Evolutionary conservation across 805 yeast genomes (phyloP).

Genomic region (Kodamaea kakaduensis): DNA sequence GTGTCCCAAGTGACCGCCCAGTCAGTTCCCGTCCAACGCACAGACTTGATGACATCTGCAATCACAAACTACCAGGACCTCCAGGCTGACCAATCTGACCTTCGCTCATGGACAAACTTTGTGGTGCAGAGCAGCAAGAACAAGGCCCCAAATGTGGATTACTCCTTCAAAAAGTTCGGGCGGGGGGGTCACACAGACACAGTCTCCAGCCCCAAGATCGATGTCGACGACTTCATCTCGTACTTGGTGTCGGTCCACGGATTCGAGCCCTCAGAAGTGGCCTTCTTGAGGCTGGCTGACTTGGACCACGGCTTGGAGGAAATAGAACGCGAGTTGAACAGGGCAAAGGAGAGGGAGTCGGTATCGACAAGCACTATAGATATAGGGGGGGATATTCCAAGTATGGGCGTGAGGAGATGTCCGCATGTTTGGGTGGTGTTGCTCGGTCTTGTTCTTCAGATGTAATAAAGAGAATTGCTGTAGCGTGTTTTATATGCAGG

Average conservation of each 20-base stretch:
- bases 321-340: slow-evolving; percentile 34
- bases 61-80: slow-evolving; percentile 27
- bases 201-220: slow-evolving; percentile 11
- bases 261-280: slow-evolving; percentile 24
- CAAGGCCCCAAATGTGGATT: slow-evolving; percentile 9
- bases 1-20: slow-evolving; percentile 7
- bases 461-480: not conserved
- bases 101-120: slow-evolving; percentile 24
- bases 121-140: slow-evolving; percentile 13
- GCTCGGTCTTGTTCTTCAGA: slow-evolving; percentile 2
- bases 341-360: slow-evolving; percentile 19
- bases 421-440: not conserved
- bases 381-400: slow-evolving; percentile 27
- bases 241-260: slow-evolving; percentile 28
- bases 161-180: slow-evolving; percentile 17
- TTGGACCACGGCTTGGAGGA: slow-evolving; percentile 36
- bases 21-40: slow-evolving; percentile 1
- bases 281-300: slow-evolving; percentile 22
- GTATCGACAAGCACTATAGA: slow-evolving; percentile 15
- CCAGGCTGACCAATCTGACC: slow-evolving; percentile 19
- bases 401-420: not conserved
- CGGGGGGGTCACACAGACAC: slow-evolving; percentile 9
- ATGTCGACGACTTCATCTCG: slow-evolving; percentile 28
- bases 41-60: slow-evolving; percentile 4
- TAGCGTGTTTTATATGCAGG: no score